Conservation (phyloP, 176 grass and related monocot species). For the Lolium perenne region DNA sequence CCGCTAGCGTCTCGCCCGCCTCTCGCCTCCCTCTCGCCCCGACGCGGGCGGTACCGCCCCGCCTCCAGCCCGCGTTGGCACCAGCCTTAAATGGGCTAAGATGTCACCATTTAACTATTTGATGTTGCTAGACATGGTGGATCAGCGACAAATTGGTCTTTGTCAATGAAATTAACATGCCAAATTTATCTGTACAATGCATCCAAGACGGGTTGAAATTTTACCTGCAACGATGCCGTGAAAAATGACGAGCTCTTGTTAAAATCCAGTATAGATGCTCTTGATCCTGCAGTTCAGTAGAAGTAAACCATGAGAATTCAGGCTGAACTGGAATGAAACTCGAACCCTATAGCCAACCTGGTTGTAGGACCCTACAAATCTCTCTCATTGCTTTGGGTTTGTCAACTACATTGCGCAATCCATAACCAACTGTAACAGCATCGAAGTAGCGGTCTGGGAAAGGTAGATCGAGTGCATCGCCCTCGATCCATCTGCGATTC, state of each 20-base stretch:
- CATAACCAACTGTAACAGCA: constrained; percentile 81
- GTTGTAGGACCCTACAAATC: constrained; percentile 77
- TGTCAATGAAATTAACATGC: neutral
- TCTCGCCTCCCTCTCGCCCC: too few species aligned
- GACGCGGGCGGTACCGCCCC: too few species aligned
- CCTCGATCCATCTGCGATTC: constrained; percentile 81
- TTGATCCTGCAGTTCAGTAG: constrained; percentile 66
- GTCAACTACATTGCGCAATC: constrained; percentile 79
- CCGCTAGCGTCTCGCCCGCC: too few species aligned
- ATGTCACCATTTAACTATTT: neutral
- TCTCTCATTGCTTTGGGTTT: constrained; percentile 72
- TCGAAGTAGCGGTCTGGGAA: constrained; percentile 74
- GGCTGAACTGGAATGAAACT: neutral
- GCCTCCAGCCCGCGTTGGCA: too few species aligned
- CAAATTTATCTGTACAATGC: constrained; percentile 1
- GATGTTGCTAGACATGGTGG: constrained; percentile 17
- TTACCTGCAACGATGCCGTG: constrained; percentile 73
- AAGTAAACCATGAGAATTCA: constrained; percentile 24
- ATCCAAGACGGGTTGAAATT: neutral
- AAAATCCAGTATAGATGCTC: constrained; percentile 87
- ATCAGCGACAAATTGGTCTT: neutral
- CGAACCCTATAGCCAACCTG: constrained; percentile 50
- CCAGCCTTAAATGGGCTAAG: neutral
- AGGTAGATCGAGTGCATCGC: constrained; percentile 83
- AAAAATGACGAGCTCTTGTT: constrained; percentile 90